Percentiles rank a stretch among this genome's conserved stretches.
These are phyloP conservation scores for Tuber umbilicatum DNA, from an alignment of 495 filamentous ascomycete genomes.

Conservation along the genomic window DNA sequence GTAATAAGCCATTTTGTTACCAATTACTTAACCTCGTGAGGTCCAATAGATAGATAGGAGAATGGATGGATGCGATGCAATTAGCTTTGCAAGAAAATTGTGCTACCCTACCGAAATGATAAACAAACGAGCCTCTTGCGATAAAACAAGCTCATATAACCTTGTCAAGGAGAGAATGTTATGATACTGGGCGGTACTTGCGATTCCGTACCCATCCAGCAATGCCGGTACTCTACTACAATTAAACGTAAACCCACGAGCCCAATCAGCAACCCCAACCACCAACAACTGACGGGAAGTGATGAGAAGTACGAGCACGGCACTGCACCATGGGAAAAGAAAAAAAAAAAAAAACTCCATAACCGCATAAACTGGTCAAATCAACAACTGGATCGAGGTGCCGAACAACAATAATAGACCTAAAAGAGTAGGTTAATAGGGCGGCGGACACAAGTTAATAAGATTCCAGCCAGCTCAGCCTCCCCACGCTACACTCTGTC, in stretches of 20 bases:
- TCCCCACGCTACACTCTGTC: too few relatives aligned
- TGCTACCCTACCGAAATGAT: not conserved
- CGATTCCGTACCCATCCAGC: not conserved
- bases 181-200: not conserved
- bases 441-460: too few relatives aligned
- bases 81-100: not conserved
- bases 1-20: not conserved
- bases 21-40: not conserved
- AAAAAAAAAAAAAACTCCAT: too few relatives aligned
- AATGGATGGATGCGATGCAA: not conserved
- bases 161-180: not conserved
- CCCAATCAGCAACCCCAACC: not conserved
- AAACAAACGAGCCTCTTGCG: not conserved
- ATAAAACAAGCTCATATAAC: not conserved
- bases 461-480: too few relatives aligned
- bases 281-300: not conserved
- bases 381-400: too few relatives aligned
- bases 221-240: not conserved
- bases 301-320: too few relatives aligned
- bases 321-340: too few relatives aligned
- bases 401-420: too few relatives aligned
- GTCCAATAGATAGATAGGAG: not conserved
- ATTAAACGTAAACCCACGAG: not conserved
- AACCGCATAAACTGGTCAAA: too few relatives aligned
- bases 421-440: too few relatives aligned